Conservation (phyloP, 495 filamentous ascomycete species). For the Hamigera avellanea region DNA sequence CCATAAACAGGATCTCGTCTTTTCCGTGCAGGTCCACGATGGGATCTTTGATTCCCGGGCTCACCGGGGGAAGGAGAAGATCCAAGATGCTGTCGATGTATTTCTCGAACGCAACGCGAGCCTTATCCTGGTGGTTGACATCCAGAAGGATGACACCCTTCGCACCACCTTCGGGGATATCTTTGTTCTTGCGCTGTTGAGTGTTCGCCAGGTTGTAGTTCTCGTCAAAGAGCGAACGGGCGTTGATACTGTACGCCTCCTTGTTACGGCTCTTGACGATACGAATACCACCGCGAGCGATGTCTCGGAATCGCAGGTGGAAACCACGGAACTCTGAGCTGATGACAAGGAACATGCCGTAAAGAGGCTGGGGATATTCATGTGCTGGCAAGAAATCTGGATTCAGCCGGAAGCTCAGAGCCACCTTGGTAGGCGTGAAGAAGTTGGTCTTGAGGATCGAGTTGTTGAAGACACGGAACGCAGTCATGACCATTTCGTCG, state of each 20-base stretch:
- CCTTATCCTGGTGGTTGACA: conserved; percentile 86
- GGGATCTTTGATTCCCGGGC: conserved; percentile 96
- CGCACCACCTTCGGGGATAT: conserved; percentile 97
- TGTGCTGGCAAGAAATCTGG: conserved; percentile 78
- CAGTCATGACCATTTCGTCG: conserved; percentile 93
- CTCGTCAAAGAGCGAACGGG: conserved; percentile 90
- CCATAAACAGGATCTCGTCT: conserved; percentile 96
- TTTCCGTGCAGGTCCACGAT: conserved; percentile 91
- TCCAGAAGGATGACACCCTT: conserved; percentile 97
- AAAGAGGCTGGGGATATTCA: conserved; percentile 89
- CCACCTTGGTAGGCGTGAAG: conserved; percentile 97
- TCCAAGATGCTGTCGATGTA: conserved; percentile 98
- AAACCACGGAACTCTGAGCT: conserved; percentile 94
- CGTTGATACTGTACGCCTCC: conserved; percentile 93
- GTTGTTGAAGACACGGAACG: conserved; percentile 92
- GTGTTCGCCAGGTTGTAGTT: conserved; percentile 98
- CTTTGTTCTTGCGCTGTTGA: conserved; percentile 99
- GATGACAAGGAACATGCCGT: conserved; percentile 97
- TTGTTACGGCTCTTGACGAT: conserved; percentile 95
- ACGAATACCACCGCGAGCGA: conserved; percentile 91
- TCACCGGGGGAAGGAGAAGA: conserved; percentile 75
- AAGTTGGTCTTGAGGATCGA: conserved; percentile 95
- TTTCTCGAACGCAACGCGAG: conserved; percentile 88
- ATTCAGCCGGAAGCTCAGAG: conserved; percentile 89
- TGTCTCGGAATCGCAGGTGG: conserved; percentile 94